Evolutionary conservation across 306 rosid species (phyloP).

Genomic region (Quercus glauca): DNA sequence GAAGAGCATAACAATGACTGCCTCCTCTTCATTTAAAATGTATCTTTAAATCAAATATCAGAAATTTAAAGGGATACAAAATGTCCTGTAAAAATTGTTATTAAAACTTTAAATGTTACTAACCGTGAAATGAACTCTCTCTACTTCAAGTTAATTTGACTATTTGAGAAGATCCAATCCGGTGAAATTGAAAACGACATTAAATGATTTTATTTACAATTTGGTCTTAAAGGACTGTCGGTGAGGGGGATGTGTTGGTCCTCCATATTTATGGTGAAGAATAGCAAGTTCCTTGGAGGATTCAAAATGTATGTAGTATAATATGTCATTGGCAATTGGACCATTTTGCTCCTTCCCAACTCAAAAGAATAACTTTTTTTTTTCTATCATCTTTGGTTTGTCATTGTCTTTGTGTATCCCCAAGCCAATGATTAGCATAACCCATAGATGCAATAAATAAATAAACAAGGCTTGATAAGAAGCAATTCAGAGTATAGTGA

Average conservation of each 20-base stretch:
- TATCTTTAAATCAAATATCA: too few relatives aligned
- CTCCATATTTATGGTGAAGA: background rate
- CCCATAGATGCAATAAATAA: background rate
- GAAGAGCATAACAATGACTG: background rate
- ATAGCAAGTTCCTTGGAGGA: background rate
- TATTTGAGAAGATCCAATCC: too few relatives aligned
- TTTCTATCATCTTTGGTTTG: background rate
- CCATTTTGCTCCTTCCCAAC: background rate
- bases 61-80: too few relatives aligned
- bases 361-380: background rate
- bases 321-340: background rate
- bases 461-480: background rate
- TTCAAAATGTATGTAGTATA: background rate
- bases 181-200: too few relatives aligned
- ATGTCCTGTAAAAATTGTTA: too few relatives aligned
- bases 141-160: too few relatives aligned
- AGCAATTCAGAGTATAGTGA: conserved; percentile 19
- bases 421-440: background rate
- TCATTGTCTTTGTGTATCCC: background rate
- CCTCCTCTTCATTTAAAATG: too few relatives aligned
- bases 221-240: too few relatives aligned
- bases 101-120: too few relatives aligned
- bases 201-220: too few relatives aligned
- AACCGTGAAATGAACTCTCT: too few relatives aligned
- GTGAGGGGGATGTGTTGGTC: too few relatives aligned